These are phyloP conservation scores for Pyrus hybrid DNA, from an alignment of 331 rosid species.

Conservation along the genomic window DNA sequence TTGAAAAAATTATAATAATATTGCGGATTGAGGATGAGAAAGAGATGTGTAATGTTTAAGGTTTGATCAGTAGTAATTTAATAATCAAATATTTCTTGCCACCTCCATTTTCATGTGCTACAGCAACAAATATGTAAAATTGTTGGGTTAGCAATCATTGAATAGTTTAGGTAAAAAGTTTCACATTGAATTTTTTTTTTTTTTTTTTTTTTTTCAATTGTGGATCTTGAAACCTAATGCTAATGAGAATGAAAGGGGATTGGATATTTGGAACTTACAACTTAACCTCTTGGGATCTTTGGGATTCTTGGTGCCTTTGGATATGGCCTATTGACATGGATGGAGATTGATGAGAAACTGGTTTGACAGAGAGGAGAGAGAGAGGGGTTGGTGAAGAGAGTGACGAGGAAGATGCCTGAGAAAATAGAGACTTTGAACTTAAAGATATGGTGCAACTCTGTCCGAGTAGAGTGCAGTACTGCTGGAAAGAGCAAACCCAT, in stretches of 20 bases:
- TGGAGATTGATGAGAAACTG: background rate
- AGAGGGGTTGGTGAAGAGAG: background rate
- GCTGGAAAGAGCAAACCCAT: constrained; percentile 52
- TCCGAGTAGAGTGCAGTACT: constrained; percentile 32
- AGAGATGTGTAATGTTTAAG: background rate
- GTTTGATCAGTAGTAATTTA: background rate
- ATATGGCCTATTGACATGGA: background rate
- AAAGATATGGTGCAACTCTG: constrained; percentile 27
- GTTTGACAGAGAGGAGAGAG: background rate
- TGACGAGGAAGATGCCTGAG: constrained; percentile 29
- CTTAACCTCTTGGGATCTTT: background rate
- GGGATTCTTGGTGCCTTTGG: background rate
- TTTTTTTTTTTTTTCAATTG: background rate
- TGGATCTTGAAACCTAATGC: background rate
- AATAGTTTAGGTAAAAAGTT: background rate
- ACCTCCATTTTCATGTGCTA: background rate
- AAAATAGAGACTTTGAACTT: background rate
- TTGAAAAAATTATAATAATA: background rate
- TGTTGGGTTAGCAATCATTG: background rate
- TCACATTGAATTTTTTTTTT: background rate
- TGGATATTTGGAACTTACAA: too few relatives aligned
- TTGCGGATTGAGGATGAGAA: background rate
- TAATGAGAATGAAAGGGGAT: background rate
- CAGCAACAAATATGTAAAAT: background rate
- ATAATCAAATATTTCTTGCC: background rate